Base-by-base conservation (phyloP, 768 basidiomycete genomes). In the Tricholoma sp. region DNA sequence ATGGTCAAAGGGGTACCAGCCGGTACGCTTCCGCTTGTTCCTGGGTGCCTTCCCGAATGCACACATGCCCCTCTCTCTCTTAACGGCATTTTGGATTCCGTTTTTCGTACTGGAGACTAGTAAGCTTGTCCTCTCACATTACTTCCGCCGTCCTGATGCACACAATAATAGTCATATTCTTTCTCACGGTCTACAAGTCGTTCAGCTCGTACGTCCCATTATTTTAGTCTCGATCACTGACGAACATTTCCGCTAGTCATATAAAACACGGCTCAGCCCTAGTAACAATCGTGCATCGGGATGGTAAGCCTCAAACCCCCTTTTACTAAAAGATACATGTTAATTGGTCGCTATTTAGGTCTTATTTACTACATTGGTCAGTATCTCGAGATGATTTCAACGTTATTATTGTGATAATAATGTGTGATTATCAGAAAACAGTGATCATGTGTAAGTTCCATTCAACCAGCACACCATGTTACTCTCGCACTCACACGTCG, bases 281-380 rank as follows among this genome's bases (percentile, higher is more conserved):
- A 10, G 24, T 62, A 5, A 49, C 32, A 18, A 43, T 60, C 8
- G 29, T 64, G 11, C 56, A 60, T 41, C 57, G 59, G n/a, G 63
- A 64, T 50, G 63, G 61, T 58, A 34, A 53, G 58, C 53, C 10
- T 29, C 49, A 27, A n/a, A 11, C n/a, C 18, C 18, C 45, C 18
- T n/a, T 19, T 53, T 12, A 41, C 27, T 21, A 22, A 22, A 37
- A 14, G 27, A n/a, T 27, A 47, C 27, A 41, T 24, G 6, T 47
- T 24, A 55, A 31, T 18, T 32, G 7, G 31, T 6, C 24, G 58
- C 50, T 14, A 50, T 55, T 11, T 57, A 62, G 67, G 67, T 32
- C 34, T 69, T 24, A 56, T 67, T 6, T 69, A 69, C 52, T 69
- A 69, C 53, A 32, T 67, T 47, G 66, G 68, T 69, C n/a, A 60